A percentile compares a stretch with the other conserved stretches of the same genome.
Evolutionary conservation across 495 filamentous ascomycete species (phyloP).

Genomic region (Aspergillus homomorphus): DNA sequence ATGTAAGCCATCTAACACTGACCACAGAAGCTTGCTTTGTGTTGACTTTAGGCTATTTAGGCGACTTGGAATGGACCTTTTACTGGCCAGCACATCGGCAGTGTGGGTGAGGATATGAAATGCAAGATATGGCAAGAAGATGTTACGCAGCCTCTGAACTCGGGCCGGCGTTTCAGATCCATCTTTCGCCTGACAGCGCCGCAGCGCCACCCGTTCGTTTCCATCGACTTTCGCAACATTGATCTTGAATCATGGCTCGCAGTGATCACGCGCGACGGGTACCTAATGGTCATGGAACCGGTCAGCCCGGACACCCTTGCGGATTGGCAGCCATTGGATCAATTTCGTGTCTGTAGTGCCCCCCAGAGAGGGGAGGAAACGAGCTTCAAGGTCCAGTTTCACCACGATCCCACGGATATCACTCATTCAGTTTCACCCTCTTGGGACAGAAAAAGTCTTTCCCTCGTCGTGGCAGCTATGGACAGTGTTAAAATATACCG

Average conservation of each 20-base stretch:
- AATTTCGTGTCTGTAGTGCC: slow-evolving; percentile 59
- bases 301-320: slow-evolving; percentile 77
- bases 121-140: slow-evolving; percentile 92
- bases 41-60: slow-evolving; percentile 36
- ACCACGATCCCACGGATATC: slow-evolving; percentile 76
- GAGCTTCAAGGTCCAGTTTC: slow-evolving; percentile 78
- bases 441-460: slow-evolving; percentile 67
- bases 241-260: slow-evolving; percentile 77
- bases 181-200: slow-evolving; percentile 55
- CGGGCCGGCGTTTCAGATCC: slow-evolving; percentile 72
- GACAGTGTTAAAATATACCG: slow-evolving; percentile 76
- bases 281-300: slow-evolving; percentile 78
- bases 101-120: slow-evolving; percentile 79
- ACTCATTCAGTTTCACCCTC: slow-evolving; percentile 73
- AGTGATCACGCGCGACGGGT: slow-evolving; percentile 75
- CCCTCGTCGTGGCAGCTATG: slow-evolving; percentile 80
- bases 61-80: slow-evolving; percentile 75
- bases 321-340: slow-evolving; percentile 71
- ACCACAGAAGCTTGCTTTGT: slow-evolving; percentile 5
- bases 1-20: slow-evolving; percentile 52
- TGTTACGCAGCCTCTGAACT: slow-evolving; percentile 63
- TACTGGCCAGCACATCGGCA: slow-evolving; percentile 60
- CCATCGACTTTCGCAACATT: slow-evolving; percentile 75
- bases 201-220: slow-evolving; percentile 64
- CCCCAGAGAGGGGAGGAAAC: slow-evolving; percentile 75